These are phyloP conservation scores for Colletotrichum chrysophilum DNA, from an alignment of 2,329 filamentous ascomycete genomes.

Conservation along the genomic window DNA sequence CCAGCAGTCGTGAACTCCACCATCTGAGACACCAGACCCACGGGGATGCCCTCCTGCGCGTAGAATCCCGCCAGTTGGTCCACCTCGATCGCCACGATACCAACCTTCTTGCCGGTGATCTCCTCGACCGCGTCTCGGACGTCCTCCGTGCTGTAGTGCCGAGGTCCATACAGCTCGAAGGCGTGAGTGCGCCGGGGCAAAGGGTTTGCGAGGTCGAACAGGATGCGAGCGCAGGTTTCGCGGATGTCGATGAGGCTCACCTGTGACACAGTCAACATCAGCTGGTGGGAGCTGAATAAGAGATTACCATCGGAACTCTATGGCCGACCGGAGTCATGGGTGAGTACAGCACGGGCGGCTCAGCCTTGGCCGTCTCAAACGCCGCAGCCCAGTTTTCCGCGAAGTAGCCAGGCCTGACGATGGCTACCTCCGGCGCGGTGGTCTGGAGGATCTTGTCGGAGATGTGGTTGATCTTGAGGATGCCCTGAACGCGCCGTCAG, in stretches of 20 bases:
- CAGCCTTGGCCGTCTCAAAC: conserved; percentile 20
- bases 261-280: conserved; percentile 8
- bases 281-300: too few relatives aligned
- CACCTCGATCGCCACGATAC: conserved; percentile 25
- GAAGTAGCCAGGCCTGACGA: conserved; percentile 24
- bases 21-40: neutral
- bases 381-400: conserved; percentile 18
- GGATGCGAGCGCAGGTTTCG: conserved; percentile 25
- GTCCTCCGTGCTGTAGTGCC: conserved; percentile 30
- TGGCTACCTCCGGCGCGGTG: conserved; percentile 23
- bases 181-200: conserved; percentile 16
- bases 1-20: conserved; percentile 11
- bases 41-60: conserved; percentile 27
- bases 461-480: conserved; percentile 27
- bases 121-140: conserved; percentile 30
- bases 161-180: conserved; percentile 32
- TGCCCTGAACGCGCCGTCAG: conserved; percentile 21
- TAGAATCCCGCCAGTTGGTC: conserved; percentile 26
- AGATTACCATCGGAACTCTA: conserved; percentile 33
- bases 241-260: conserved; percentile 34
- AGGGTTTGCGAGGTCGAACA: conserved; percentile 20
- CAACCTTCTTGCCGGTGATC: conserved; percentile 28
- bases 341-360: conserved; percentile 29
- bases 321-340: conserved; percentile 28
- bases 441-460: conserved; percentile 23